Base-by-base conservation (phyloP, 306 rosid species). In the Cicer pinnatifidum region DNA sequence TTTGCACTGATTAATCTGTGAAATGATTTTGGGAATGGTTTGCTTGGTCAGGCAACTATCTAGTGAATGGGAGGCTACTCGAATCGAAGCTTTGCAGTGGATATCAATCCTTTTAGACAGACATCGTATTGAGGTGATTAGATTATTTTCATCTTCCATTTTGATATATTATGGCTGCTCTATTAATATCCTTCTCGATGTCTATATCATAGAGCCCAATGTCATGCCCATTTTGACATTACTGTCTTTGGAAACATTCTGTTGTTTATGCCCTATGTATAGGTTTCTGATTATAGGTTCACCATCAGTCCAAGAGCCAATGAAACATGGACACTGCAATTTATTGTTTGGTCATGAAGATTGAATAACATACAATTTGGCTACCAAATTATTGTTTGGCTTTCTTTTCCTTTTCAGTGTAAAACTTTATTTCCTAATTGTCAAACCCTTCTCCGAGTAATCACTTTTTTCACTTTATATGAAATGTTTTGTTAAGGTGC, bases 11-110 rank as follows among this genome's bases (percentile, higher is more conserved):
- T 35, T 75, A 52, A 61, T 69, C 33, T 19, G 68, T 62, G 72
- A 35, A 75, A 5, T 75, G 62, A 81, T 75, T 75, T 53, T 65
- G 48, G 50, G 77, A 69, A 61, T 82, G 73, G 72, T 83, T 79
- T 87, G 78, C 46, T 48, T 84, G 82, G 62, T 70, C 85, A 94
- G 99, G 85, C 95, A 94, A 91, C 75, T 91, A 56, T 87, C 95
- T 73, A 86, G 89, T 72, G 95, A 94, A 72, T 89, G 87, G 88
- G 99, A 88, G 84, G 99, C 97, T 74, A 94, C 99, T 67, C 83
- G 91, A 80, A 87, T 94, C 48, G 99, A 94, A 81, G 95, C 95
- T 67, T 87, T 94, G 91, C 87, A 88, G 76, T 94, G 99, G 99
- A 89, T 94, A 62, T 89, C 91, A 48, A 87, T 84, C 82, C 96